These are phyloP conservation scores for Filobasidium floriforme DNA, from an alignment of 768 basidiomycete species.

Conservation along the genomic window DNA sequence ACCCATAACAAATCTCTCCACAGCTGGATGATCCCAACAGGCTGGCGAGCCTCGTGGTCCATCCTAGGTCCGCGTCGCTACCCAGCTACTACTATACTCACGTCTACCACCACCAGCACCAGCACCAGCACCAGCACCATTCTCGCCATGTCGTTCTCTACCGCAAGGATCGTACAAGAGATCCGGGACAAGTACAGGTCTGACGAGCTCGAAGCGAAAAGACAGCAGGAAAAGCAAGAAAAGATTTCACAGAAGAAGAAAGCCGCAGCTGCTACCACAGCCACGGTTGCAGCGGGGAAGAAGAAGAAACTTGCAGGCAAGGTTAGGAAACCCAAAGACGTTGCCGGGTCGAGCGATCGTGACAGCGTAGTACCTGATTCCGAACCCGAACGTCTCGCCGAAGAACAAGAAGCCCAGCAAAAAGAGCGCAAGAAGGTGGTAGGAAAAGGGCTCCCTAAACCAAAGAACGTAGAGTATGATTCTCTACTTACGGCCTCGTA, in stretches of 20 bases:
- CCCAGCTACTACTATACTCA: not conserved
- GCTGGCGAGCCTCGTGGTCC: conserved; percentile 2
- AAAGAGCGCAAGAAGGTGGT: not conserved
- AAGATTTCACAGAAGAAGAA: too few relatives aligned
- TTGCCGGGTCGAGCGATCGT: not conserved
- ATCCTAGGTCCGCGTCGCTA: not conserved
- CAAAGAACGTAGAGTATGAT: too few relatives aligned
- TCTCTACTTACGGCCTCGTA: too few relatives aligned
- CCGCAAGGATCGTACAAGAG: not conserved
- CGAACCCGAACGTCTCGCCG: not conserved
- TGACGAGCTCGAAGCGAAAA: not conserved
- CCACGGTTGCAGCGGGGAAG: not conserved
- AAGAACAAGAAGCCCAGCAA: conserved; percentile 4
- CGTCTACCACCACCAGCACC: not conserved
- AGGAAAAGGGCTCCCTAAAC: too few relatives aligned
- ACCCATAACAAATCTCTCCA: too few relatives aligned
- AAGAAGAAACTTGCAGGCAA: not conserved
- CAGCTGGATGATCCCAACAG: not conserved
- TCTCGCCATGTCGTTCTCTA: conserved; percentile 8
- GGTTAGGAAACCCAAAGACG: not conserved
- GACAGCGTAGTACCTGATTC: not conserved
- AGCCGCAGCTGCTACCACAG: too few relatives aligned
- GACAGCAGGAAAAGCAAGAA: not conserved
- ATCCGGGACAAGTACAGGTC: not conserved
- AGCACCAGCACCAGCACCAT: too few relatives aligned